These are phyloP conservation scores for Monilinia fructicola DNA, from an alignment of 2,329 filamentous ascomycete genomes.

Conservation along the genomic window DNA sequence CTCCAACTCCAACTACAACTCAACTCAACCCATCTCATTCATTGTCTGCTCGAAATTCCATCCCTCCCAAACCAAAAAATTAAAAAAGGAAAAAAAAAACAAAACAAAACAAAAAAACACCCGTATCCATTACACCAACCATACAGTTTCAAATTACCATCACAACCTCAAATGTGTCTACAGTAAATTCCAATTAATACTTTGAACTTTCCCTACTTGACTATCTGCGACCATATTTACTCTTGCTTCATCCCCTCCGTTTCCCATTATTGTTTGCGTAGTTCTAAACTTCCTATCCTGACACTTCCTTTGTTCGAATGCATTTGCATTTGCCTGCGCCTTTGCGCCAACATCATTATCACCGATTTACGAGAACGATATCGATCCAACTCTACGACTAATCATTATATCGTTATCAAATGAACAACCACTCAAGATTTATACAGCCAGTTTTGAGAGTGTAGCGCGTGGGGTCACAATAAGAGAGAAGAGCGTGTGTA, in stretches of 20 bases:
- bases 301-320: constrained; percentile 29
- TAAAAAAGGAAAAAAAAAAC: too few relatives aligned
- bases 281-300: constrained; percentile 17
- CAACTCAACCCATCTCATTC: too few relatives aligned
- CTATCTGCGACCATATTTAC: neutral
- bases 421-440: constrained; percentile 28
- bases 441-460: constrained; percentile 26
- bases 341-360: constrained; percentile 34
- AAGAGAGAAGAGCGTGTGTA: constrained; percentile 20
- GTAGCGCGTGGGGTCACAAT: constrained; percentile 29
- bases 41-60: neutral
- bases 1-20: too few relatives aligned
- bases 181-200: neutral
- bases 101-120: neutral
- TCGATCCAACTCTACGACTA: constrained; percentile 13
- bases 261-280: constrained; percentile 23
- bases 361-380: constrained; percentile 24
- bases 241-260: neutral
- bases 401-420: constrained; percentile 29
- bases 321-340: constrained; percentile 37
- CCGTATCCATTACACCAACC: neutral
- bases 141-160: neutral
- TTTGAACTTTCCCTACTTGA: neutral
- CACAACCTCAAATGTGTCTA: neutral
- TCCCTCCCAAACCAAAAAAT: too few relatives aligned